Evolutionary conservation across 345 rosid species (phyloP).

Genomic region (Eucalyptus decipiens): DNA sequence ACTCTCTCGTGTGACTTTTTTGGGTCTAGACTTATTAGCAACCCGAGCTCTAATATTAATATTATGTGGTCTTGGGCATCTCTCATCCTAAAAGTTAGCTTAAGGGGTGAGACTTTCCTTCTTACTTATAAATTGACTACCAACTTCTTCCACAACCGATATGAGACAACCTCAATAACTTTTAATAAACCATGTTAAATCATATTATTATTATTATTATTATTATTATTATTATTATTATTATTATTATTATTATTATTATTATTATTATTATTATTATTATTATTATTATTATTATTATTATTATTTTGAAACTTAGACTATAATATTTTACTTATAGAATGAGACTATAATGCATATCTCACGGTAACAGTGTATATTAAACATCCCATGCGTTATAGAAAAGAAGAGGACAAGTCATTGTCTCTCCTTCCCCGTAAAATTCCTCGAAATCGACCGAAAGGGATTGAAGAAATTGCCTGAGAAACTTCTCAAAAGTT

Average conservation of each 20-base stretch:
- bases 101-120: rapidly evolving
- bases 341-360: not conserved
- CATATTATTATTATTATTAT: too few relatives aligned
- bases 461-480: not conserved
- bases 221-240: too few relatives aligned
- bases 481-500: not conserved
- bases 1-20: too few relatives aligned
- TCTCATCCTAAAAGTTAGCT: too few relatives aligned
- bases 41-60: rapidly evolving
- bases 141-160: rapidly evolving
- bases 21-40: too few relatives aligned
- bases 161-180: too few relatives aligned
- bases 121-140: rapidly evolving
- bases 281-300: too few relatives aligned
- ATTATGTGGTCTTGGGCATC: too few relatives aligned
- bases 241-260: too few relatives aligned
- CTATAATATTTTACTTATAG: not conserved
- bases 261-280: too few relatives aligned
- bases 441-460: not conserved
- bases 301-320: not conserved
- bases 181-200: not conserved
- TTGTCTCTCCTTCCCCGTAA: not conserved
- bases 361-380: not conserved
- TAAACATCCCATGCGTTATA: too few relatives aligned
- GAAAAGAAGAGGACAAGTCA: not conserved